phyloP scores from a whole-genome alignment of 139 green algal species.

The Chlamydomonas eustigma region DNA sequence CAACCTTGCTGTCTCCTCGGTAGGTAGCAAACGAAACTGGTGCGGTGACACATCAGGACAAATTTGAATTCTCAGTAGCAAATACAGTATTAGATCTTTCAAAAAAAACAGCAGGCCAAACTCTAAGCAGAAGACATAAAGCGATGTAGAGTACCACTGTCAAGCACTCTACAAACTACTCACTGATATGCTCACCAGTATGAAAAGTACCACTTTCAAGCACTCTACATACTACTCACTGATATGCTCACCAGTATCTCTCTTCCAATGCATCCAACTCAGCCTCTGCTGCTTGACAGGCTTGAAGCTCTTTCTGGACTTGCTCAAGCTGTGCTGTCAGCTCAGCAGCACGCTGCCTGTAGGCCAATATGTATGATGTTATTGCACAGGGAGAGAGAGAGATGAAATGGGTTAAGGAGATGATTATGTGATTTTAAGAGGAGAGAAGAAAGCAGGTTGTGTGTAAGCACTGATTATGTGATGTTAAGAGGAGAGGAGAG shows the following conservation, averaged over 20 bases:
- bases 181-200: constrained; percentile 56
- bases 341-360: constrained; percentile 5
- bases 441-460: too few relatives aligned
- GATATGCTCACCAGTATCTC: constrained; percentile 62
- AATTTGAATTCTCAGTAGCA: too few relatives aligned
- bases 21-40: not conserved
- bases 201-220: not conserved
- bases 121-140: not conserved
- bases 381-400: too few relatives aligned
- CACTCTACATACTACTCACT: not conserved
- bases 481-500: too few relatives aligned
- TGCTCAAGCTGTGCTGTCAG: not conserved
- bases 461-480: too few relatives aligned
- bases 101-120: not conserved
- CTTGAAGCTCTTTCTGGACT: not conserved
- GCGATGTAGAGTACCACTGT: not conserved
- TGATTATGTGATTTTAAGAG: too few relatives aligned
- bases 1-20: not conserved
- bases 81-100: too few relatives aligned
- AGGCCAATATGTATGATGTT: not conserved
- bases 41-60: too few relatives aligned
- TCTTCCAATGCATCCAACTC: constrained; percentile 59
- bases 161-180: not conserved
- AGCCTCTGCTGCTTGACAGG: constrained; percentile 10
- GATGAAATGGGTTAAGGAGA: too few relatives aligned